Evolutionary conservation across 2,329 filamentous ascomycete species (phyloP).

Genomic region (Pleomassaria siparia): DNA sequence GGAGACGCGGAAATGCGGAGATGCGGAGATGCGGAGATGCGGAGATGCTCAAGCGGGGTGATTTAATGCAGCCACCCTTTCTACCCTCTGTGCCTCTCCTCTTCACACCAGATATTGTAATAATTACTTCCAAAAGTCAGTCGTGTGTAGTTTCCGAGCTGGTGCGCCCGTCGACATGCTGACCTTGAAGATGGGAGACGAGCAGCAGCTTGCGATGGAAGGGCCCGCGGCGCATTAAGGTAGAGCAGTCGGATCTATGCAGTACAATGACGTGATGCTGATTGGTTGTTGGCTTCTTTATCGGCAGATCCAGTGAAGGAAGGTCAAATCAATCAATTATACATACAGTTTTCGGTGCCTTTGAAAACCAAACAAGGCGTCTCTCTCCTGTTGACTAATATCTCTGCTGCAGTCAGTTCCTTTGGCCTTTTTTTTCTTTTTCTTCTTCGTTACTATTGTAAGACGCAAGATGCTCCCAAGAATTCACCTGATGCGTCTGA

Average conservation of each 20-base stretch:
- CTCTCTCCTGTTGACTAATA: background rate
- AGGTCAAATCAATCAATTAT: background rate
- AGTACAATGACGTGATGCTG: background rate
- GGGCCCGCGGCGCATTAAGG: background rate
- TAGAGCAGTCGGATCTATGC: background rate
- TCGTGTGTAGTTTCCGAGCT: background rate
- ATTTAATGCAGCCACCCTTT: background rate
- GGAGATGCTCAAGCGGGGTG: conserved; percentile 1
- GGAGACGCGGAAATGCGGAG: conserved; percentile 1
- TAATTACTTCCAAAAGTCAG: background rate
- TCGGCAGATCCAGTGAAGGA: background rate
- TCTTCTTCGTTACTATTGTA: no score
- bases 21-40: conserved; percentile 1
- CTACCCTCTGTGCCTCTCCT: no score
- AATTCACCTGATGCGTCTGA: background rate
- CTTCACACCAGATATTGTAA: background rate
- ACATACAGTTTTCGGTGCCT: background rate
- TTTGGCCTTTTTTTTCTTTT: background rate
- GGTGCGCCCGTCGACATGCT: conserved; percentile 1
- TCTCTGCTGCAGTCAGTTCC: background rate
- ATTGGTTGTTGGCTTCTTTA: background rate
- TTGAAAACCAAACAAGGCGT: background rate
- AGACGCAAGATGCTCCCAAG: background rate
- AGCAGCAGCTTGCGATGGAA: background rate
- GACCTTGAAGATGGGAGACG: background rate